These are phyloP conservation scores for Trametopsis cervina DNA, from an alignment of 768 basidiomycete species.

Conservation along the genomic window DNA sequence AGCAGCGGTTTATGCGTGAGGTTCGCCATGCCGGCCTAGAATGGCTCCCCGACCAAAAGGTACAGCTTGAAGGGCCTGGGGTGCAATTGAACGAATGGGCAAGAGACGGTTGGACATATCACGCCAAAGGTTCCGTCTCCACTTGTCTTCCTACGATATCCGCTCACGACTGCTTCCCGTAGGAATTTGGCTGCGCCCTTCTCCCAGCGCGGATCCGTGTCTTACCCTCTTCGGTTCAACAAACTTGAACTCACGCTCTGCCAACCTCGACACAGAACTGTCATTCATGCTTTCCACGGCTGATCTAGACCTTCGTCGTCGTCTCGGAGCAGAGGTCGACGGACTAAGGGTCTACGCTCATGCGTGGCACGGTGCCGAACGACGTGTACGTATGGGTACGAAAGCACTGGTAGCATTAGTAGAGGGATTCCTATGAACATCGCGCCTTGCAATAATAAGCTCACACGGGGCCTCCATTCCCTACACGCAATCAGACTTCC, in stretches of 20 bases:
- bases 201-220: constrained; percentile 41
- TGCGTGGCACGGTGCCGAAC: constrained; percentile 53
- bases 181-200: constrained; percentile 85
- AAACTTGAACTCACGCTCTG: constrained; percentile 88
- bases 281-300: constrained; percentile 80
- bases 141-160: not conserved
- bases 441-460: not conserved
- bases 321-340: constrained; percentile 48
- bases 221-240: constrained; percentile 91
- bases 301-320: constrained; percentile 38
- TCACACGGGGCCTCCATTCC: not conserved
- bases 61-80: constrained; percentile 30
- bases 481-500: not conserved
- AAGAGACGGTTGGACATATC: constrained; percentile 91
- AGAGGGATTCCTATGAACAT: constrained; percentile 54
- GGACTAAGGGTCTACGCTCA: constrained; percentile 41
- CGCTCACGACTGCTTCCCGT: not conserved
- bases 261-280: constrained; percentile 86
- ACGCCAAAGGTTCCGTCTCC: constrained; percentile 77
- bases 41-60: constrained; percentile 17
- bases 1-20: constrained; percentile 74
- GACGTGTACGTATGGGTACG: constrained; percentile 57
- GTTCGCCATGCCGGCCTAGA: constrained; percentile 40
- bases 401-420: constrained; percentile 56
- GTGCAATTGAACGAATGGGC: constrained; percentile 86